A percentile compares a stretch with the other conserved stretches of the same genome.
Evolutionary conservation across 306 rosid genomes (phyloP).

Genomic region (Pueraria montana): DNA sequence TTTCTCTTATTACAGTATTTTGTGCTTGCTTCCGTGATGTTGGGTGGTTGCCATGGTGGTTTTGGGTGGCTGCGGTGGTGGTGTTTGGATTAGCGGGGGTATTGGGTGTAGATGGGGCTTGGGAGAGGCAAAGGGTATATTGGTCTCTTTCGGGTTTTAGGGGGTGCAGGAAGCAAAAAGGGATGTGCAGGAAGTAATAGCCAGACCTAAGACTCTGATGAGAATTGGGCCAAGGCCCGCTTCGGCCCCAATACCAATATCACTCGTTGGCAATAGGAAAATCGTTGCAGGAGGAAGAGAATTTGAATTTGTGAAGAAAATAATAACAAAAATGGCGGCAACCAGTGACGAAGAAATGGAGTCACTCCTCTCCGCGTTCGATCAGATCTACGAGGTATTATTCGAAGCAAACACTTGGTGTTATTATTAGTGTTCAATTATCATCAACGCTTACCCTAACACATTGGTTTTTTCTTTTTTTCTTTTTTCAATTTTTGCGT

Average conservation of each 20-base stretch:
- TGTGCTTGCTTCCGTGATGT: too few relatives aligned
- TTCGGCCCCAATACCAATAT: neutral
- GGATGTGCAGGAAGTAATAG: too few relatives aligned
- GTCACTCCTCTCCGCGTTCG: slow-evolving; percentile 61
- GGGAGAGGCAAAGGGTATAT: too few relatives aligned
- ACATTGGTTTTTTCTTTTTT: neutral
- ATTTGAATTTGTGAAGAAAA: neutral
- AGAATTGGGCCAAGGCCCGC: slow-evolving; percentile 3
- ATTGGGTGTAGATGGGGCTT: too few relatives aligned
- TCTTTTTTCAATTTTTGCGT: neutral
- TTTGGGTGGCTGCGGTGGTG: too few relatives aligned
- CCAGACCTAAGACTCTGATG: neutral
- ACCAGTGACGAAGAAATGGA: slow-evolving; percentile 66
- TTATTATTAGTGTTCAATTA: neutral
- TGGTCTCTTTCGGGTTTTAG: too few relatives aligned
- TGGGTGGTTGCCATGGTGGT: too few relatives aligned
- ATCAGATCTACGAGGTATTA: slow-evolving; percentile 68
- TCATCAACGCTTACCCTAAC: neutral
- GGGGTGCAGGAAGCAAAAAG: too few relatives aligned
- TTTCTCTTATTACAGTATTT: too few relatives aligned
- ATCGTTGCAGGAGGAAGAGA: neutral
- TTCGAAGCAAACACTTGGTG: neutral
- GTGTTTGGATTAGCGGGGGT: too few relatives aligned
- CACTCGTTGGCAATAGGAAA: neutral
- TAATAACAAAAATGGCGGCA: slow-evolving; percentile 70